A percentile compares a stretch with the other conserved stretches of the same genome.
These are phyloP conservation scores for Gardenia jasminoides DNA, from an alignment of 257 asterid species.

Conservation along the genomic window DNA sequence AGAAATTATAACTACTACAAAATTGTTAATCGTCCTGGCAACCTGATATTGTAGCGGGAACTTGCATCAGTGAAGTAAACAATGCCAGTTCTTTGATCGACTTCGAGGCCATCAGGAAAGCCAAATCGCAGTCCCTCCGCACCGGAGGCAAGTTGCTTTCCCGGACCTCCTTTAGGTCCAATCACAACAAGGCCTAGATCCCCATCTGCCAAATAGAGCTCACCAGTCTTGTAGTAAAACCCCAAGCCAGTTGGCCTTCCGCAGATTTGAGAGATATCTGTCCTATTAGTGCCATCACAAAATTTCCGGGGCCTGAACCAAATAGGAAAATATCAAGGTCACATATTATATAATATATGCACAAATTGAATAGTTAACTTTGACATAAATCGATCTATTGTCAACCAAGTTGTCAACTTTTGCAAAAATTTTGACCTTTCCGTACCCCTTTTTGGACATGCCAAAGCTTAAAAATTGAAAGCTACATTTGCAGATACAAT, in stretches of 20 bases:
- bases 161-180: not conserved
- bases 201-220: not conserved
- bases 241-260: not conserved
- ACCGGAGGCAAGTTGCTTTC: not conserved
- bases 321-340: no score
- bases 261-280: not conserved
- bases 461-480: no score
- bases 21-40: no score
- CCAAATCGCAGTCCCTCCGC: conserved; percentile 19
- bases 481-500: no score
- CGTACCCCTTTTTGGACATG: no score
- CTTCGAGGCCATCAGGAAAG: conserved; percentile 32
- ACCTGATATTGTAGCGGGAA: not conserved
- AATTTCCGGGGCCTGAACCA: not conserved
- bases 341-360: no score
- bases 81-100: conserved; percentile 31
- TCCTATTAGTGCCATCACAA: not conserved
- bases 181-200: not conserved
- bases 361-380: no score
- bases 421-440: no score
- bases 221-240: not conserved
- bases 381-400: no score
- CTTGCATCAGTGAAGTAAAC: conserved; percentile 16
- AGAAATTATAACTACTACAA: no score
- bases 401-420: no score